Evolutionary conservation across 257 asterid species (phyloP).

Genomic region (Solanum okadae): DNA sequence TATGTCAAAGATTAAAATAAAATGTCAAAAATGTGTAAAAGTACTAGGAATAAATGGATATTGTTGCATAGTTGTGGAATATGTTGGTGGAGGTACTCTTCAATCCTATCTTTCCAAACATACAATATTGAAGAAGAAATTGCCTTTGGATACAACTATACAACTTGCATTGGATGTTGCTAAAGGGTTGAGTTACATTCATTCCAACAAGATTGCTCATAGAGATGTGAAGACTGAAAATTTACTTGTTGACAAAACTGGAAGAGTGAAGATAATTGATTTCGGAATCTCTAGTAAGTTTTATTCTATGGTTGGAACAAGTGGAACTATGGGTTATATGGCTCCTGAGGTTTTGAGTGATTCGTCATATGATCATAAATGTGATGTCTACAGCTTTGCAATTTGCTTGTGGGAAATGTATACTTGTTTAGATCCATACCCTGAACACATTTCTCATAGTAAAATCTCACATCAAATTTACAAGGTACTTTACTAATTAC

Average conservation of each 20-base stretch:
- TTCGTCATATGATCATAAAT: constrained; percentile 4
- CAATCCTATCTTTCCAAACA: too few relatives aligned
- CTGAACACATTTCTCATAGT: background rate
- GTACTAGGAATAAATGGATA: too few relatives aligned
- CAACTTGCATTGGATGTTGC: constrained; percentile 15
- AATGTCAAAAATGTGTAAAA: too few relatives aligned
- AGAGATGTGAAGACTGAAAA: constrained; percentile 17
- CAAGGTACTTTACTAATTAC: background rate
- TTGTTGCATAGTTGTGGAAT: too few relatives aligned
- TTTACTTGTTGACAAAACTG: background rate
- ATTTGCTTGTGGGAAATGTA: constrained; percentile 24
- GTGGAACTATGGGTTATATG: constrained; percentile 13
- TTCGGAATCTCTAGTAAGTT: constrained; percentile 7
- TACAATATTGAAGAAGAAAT: too few relatives aligned
- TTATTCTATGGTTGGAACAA: background rate
- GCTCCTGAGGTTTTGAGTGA: constrained; percentile 9
- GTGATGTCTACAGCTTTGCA: constrained; percentile 21
- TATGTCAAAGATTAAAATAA: too few relatives aligned
- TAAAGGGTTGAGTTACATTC: constrained; percentile 17
- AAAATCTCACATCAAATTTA: background rate
- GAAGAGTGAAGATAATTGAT: constrained; percentile 7
- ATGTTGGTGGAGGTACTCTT: too few relatives aligned
- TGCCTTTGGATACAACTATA: background rate
- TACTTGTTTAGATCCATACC: background rate
- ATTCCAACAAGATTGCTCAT: constrained; percentile 8